Evolutionary conservation across 1,139 yeast genomes (phyloP), one percentile per base, ranked within the genome.

Genomic region (Geotrichum fermentans): DNA sequence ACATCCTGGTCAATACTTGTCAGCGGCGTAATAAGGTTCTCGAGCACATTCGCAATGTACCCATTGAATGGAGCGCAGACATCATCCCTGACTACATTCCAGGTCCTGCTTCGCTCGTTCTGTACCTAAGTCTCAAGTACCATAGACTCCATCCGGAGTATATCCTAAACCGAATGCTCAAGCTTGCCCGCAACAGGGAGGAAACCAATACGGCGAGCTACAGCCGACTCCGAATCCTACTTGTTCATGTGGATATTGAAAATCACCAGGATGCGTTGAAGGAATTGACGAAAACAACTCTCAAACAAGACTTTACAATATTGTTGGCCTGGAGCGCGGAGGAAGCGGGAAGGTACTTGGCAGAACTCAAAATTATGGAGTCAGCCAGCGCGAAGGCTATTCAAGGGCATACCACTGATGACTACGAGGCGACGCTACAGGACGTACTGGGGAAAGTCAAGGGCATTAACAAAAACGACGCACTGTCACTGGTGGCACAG

Each of bases 131-230:
- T 4, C 66, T 90, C 47, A 82, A 85, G 53, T 92, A 90, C 65
- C 95, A 89, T 64, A 83, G 84, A 58, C 70, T 90, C 39, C 90
- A 85, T 55, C 96, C 96, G 0, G 97, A 89, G 61, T 89, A 92
- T 60, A 79, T 92, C 3, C 79, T 80, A 71, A 77, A 78, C 51
- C 75, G 94, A 49, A 72, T 89, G 58, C 78, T 77, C 55, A 80
- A 80, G 49, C 64, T 81, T 26, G 72, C 75, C 28, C 28, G 28
- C 8, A 24, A 24, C 28, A 24, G 10, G 28, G 28, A 24, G 28
- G 28, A 24, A 6, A 24, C 28, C 6, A 24, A 24, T 10, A 24
- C 28, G 28, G 28, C 28, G 8, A 24, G 28, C 28, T 20, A 20
- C 26, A n/a, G 60, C 52, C 75, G 76, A 10, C 70, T 83, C 43